Evolutionary conservation across 768 basidiomycete species (phyloP), one percentile per base, ranked within the genome.

Genomic region (Suillus weaverae): DNA sequence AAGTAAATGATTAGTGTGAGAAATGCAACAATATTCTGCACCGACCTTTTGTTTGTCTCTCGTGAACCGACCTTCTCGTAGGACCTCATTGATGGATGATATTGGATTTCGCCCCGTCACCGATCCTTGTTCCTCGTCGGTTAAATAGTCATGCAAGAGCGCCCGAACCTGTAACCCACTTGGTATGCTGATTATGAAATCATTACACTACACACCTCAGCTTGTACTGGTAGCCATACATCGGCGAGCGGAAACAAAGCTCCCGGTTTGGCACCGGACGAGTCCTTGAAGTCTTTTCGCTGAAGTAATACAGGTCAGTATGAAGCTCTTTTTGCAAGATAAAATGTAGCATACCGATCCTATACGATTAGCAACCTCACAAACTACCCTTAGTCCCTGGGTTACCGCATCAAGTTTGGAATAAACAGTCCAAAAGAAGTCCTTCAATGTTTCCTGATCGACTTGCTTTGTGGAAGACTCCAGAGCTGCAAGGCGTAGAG

Each of bases 351-450:
- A 78, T 72, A 97, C 96, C 66, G 91, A 91, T 69, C 92, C 92
- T 61, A 99, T 95, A 62, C 95, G 86, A 69, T 90, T 91, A 1
- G 93, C 85, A 7, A 99, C 91, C 74, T 99, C 97, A 67, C 89
- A 95, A 4, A 95, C 85, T 5, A 97, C 89, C 61, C 95, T 82
- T 66, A 97, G 80, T 11, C 96, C 94, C 74, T 99, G 96, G 16
- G 91, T 84, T 22, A 99, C 92, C 36, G 97, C 97, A 72, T 95
- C 90, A 55, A 99, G 72, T 76, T 99, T 99, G 18, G 95, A 97
- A 74, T 94, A 99, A 18, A 97, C 73, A 2, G 97, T 97, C 97
- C 97, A 99, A 76, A 99, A 99, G 41, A 99, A 82, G 75, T 99
- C 97, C 65, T 81, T 84, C 62, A 99, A 75, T 16, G 91, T 90